phyloP scores from a whole-genome alignment of 805 yeast species.

The Candida golubevii region DNA sequence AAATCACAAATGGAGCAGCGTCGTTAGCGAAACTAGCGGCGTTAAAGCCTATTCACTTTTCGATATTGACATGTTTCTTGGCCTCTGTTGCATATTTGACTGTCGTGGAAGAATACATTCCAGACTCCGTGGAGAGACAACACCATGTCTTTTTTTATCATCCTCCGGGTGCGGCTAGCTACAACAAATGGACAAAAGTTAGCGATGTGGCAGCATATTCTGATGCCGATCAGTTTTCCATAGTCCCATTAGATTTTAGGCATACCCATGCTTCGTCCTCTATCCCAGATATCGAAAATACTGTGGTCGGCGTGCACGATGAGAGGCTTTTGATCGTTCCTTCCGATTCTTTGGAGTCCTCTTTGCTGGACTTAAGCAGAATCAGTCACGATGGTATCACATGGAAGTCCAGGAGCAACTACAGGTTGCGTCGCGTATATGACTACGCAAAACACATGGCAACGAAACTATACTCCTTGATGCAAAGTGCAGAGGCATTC shows the following conservation, averaged over 20 bases:
- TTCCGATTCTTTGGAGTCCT: conserved; percentile 22
- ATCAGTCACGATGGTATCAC: conserved; percentile 41
- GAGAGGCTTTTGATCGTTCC: conserved; percentile 41
- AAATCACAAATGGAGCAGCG: conserved; percentile 29
- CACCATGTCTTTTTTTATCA: conserved; percentile 28
- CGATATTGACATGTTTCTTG: conserved; percentile 63
- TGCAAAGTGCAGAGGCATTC: conserved; percentile 75
- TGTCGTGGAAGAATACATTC: conserved; percentile 61
- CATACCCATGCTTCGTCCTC: conserved; percentile 34
- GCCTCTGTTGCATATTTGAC: conserved; percentile 81
- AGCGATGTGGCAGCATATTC: conserved; percentile 39
- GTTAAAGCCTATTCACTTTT: conserved; percentile 80
- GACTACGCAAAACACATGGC: conserved; percentile 44
- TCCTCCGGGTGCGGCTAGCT: conserved; percentile 31
- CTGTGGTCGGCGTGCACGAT: conserved; percentile 36
- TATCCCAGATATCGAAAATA: conserved; percentile 39
- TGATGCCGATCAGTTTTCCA: conserved; percentile 42
- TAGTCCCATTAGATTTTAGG: conserved; percentile 57
- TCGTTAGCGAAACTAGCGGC: conserved; percentile 60
- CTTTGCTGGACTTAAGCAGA: conserved; percentile 22
- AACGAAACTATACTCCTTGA: conserved; percentile 39
- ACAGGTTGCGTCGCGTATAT: conserved; percentile 52
- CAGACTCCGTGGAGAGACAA: conserved; percentile 38
- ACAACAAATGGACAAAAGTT: conserved; percentile 46
- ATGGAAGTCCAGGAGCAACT: conserved; percentile 60